phyloP scores from a whole-genome alignment of 805 yeast species.

The Candida dendrica region DNA sequence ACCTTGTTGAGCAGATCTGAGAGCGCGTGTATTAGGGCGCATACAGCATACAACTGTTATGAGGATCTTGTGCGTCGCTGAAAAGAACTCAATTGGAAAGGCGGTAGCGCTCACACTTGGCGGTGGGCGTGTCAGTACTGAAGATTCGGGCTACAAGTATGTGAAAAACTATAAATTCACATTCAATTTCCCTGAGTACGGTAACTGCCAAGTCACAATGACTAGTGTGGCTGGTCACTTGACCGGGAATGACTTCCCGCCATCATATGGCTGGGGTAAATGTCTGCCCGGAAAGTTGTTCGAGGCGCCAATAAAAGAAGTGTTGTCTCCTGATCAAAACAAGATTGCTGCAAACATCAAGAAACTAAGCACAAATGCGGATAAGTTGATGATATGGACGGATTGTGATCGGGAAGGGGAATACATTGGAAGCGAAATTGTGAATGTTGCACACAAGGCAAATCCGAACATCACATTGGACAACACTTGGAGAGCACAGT shows the following conservation, averaged over 20 bases:
- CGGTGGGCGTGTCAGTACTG: conserved; percentile 52
- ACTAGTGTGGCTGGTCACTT: conserved; percentile 91
- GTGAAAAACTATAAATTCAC: conserved; percentile 75
- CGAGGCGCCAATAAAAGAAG: conserved; percentile 55
- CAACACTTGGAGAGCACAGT: conserved; percentile 65
- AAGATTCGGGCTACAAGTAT: conserved; percentile 49
- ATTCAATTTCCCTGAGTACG: conserved; percentile 55
- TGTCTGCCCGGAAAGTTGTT: conserved; percentile 61
- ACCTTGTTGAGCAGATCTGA: too few relatives aligned
- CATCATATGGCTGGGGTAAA: conserved; percentile 56
- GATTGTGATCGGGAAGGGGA: conserved; percentile 98
- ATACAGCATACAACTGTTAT: too few relatives aligned
- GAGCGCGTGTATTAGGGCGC: too few relatives aligned
- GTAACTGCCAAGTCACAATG: conserved; percentile 76
- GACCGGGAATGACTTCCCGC: conserved; percentile 56
- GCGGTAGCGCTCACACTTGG: conserved; percentile 70
- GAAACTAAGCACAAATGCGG: conserved; percentile 52
- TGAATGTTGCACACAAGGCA: conserved; percentile 53
- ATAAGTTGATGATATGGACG: conserved; percentile 86
- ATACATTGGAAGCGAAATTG: conserved; percentile 80
- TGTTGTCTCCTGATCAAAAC: conserved; percentile 31
- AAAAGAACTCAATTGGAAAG: conserved; percentile 90
- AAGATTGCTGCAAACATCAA: conserved; percentile 61
- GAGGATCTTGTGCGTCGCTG: conserved; percentile 91
- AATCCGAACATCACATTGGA: conserved; percentile 37